Conservation (phyloP, 139 green algal species). For the Spirogloea muscicola region DNA sequence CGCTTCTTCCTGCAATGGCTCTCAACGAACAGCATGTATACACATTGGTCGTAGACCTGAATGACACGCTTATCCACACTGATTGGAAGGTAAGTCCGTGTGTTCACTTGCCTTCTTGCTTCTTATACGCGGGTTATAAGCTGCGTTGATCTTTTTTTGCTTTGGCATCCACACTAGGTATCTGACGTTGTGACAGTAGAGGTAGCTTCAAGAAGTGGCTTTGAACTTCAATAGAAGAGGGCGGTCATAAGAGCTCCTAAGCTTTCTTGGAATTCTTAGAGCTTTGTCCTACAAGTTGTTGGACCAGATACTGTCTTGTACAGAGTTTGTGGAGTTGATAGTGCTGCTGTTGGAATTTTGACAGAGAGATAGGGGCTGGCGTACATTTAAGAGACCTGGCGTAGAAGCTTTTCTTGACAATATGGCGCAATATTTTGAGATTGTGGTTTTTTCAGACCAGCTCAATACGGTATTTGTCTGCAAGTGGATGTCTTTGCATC, state of each 20-base stretch:
- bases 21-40: background rate
- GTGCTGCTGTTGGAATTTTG: too few relatives aligned
- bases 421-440: slow-evolving; percentile 86
- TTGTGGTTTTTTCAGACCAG: slow-evolving; percentile 89
- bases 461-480: slow-evolving; percentile 5
- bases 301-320: background rate
- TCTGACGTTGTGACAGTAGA: too few relatives aligned
- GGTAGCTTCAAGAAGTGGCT: too few relatives aligned
- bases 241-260: too few relatives aligned
- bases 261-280: background rate
- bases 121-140: background rate
- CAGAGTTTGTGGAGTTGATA: too few relatives aligned
- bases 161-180: too few relatives aligned
- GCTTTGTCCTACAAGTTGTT: background rate
- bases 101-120: background rate
- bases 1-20: slow-evolving; percentile 82
- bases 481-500: background rate
- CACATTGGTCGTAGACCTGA: background rate
- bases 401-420: slow-evolving; percentile 83
- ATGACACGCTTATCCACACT: background rate
- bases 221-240: too few relatives aligned
- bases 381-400: slow-evolving; percentile 89
- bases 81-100: slow-evolving; percentile 3
- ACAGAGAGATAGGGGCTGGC: slow-evolving; percentile 61
- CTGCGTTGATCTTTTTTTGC: too few relatives aligned